Evolutionary conservation across 2,329 filamentous ascomycete species (phyloP), one percentile per base, ranked within the genome.

Genomic region (Raffaelea arxii): DNA sequence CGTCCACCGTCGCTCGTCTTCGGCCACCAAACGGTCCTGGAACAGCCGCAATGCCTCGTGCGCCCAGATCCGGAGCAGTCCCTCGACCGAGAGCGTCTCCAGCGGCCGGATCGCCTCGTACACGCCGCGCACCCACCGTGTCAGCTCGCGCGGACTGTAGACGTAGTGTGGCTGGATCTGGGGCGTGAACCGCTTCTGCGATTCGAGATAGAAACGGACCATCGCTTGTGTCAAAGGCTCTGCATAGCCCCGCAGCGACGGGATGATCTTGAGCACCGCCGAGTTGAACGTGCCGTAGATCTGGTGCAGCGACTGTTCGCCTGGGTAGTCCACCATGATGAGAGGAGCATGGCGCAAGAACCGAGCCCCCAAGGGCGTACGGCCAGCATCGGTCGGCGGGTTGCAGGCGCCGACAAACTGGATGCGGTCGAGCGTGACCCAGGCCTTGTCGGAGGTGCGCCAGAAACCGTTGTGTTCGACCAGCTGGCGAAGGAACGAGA

Each of bases 401-500:
- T 99, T 99, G 64, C 92, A 99, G 58, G 92, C 92, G 56, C 92
- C 92, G 45, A 99, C 94, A 55, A 99, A 99, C 61, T 99, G 92
- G 58, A 99, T 97, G 39, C 94, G 85, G 61, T 98, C 94, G 19
- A 98, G 78, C 6, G 87, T 94, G 43, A 98, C 92, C 92, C 92
- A 99, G 4, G 86, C 89, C 70, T 95, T 96, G 67, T 97, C 94
- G 0, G 86, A 86, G 1, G 94, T 95, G 55, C 91, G 80, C 94
- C 94, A 99, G 77, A 98, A 99, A 25, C 92, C 92, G 56, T 97
- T 97, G 61, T 98, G 92, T 64, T 99, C 92, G 42, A 99, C 90
- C 51, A 99, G 80, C 63, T 99, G 92, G 56, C 94, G 82, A 54
- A 99, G 67, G 77, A 99, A 98, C 6, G 92, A 94, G 54, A 98